These are phyloP conservation scores for Byssothecium circinans DNA, from an alignment of 2,329 filamentous ascomycete genomes.

Conservation along the genomic window DNA sequence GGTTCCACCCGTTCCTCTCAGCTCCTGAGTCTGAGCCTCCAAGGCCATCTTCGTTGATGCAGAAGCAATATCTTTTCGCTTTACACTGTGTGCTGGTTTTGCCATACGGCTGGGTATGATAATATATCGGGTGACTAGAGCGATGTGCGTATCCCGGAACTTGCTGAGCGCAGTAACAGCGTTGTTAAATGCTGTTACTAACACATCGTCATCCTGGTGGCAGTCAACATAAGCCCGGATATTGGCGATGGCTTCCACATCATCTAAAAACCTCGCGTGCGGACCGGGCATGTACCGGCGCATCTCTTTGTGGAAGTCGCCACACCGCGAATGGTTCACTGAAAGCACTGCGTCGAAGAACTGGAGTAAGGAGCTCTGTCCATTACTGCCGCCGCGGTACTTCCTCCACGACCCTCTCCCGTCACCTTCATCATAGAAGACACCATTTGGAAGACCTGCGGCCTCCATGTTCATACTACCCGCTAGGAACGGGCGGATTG, in stretches of 20 bases:
- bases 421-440: constrained; percentile 56
- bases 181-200: constrained; percentile 50
- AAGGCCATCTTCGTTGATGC: constrained; percentile 46
- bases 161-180: constrained; percentile 49
- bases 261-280: constrained; percentile 54
- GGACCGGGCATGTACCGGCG: constrained; percentile 58
- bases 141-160: constrained; percentile 57
- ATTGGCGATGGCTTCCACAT: constrained; percentile 49
- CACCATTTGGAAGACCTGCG: constrained; percentile 54
- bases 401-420: constrained; percentile 53
- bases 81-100: constrained; percentile 22
- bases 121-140: constrained; percentile 57
- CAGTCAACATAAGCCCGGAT: constrained; percentile 49
- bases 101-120: constrained; percentile 46
- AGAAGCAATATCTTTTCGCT: constrained; percentile 49
- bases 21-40: constrained; percentile 38
- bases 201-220: constrained; percentile 32
- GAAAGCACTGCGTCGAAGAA: constrained; percentile 57
- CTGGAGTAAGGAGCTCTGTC: constrained; percentile 58
- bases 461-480: constrained; percentile 58
- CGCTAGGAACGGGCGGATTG: constrained; percentile 55
- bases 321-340: constrained; percentile 50
- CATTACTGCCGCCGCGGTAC: constrained; percentile 58
- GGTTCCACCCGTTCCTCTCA: constrained; percentile 57
- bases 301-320: constrained; percentile 50